Evolutionary conservation across 2,329 filamentous ascomycete genomes (phyloP), one percentile per base, ranked within the genome.

Genomic region (Aspergillus ochraceoroseus): DNA sequence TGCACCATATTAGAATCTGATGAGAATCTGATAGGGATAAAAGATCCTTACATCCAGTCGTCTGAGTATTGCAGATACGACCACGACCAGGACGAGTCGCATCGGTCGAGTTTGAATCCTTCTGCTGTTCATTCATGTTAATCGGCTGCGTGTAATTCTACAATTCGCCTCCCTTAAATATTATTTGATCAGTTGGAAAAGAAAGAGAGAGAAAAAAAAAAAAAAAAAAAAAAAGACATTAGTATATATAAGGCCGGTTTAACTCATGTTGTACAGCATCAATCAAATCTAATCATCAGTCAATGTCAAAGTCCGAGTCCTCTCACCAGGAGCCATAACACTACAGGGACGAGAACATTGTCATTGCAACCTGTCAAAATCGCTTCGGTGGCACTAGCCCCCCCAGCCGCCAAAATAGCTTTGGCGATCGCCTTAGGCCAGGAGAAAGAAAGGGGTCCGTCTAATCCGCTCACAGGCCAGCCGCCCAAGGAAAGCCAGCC

Each of bases 361-460:
- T 98, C 92, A 65, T 98, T 98, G 19, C 90, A 92, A 2, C 92
- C 92, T 9, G 92, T 96, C 49, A 98, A 70, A 32, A 95, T 90
- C 17, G 92, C 89, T 70, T 98, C 92, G 37, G 92, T 94, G 53
- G 95, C 73, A 64, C 89, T 95, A 18, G 89, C 87, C 43, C 88
- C 78, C 28, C 76, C 75, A 5, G 85, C 88, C 50, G 88, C 94
- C 32, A 85, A 58, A 3, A 73, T 70, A 7, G 83, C 80, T 58
- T 90, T 92, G 12, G 52, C 53, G 17, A 68, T 38, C 9, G 68
- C 63, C 19, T 61, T 54, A 1, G 43, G 25, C 64, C 62, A 65
- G 25, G 49, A 53, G 15, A 54, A 52, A 12, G 38, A 42, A 19
- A 41, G 20, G 18, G 18, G 41, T n/a, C 37, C 41, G 15, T 52